Base-by-base conservation (phyloP, 768 basidiomycete species). In the Gymnopilus junonius region DNA sequence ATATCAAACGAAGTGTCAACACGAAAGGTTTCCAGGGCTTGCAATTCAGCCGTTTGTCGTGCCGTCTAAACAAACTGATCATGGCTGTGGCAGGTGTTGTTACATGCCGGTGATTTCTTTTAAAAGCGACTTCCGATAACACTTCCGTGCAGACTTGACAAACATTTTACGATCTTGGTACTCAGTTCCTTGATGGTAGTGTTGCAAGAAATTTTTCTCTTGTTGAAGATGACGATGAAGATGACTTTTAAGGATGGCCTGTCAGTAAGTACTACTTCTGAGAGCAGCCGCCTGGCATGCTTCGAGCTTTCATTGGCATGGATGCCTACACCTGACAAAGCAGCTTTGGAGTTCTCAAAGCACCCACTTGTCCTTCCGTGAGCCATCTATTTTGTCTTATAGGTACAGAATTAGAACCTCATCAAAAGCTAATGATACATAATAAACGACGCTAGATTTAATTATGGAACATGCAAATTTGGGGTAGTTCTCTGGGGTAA, bases 101-200 rank as follows among this genome's bases (percentile, higher is more conserved):
- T 39, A 39, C 54, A n/a, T 21, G 54, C 48, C 48, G 48, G 48
- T 32, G 48, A 51, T 32, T 51, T 51, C 10, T 46, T 51, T 51
- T 32, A 14, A 23, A 51, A 51, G 48, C 48, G 48, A 32, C 48
- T 51, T 32, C 4, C n/a, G n/a, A 17, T 32, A 32, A 31, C 17
- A n/a, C 48, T 29, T 29, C 14, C 48, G 6, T 15, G 12, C 46
- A 11, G 46, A 32, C 48, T 50, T 31, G 29, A 51, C 48, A 6
- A 32, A 31, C 15, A 32, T 29, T 15, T 32, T 29, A 10, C 25
- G 15, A 50, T 25, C 35, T 14, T 15, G 15, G 23, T 3, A 25
- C 7, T 40, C 39, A 55, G 54, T 55, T 8, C 54, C 54, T 55
- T 55, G 54, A 55, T 55, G 35, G 54, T 55, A 37, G 35, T 40